phyloP scores from a whole-genome alignment of 2,329 filamentous ascomycete species.

The Colletotrichum aenigma region DNA sequence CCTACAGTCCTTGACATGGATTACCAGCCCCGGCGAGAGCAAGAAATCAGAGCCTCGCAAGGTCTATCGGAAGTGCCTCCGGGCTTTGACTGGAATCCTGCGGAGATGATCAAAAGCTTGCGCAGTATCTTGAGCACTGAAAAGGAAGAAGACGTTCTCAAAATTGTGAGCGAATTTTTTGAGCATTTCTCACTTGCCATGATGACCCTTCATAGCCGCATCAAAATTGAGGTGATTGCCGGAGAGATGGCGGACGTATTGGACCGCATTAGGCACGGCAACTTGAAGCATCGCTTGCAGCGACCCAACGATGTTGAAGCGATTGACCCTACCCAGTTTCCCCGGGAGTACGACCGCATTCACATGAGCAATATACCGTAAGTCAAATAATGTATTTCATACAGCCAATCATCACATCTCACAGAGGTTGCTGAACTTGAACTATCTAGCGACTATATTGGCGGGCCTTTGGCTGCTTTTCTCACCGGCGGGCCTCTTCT shows the following conservation, averaged over 20 bases:
- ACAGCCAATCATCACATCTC: not conserved
- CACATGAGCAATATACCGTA: slow-evolving; percentile 34
- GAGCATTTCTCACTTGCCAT: not conserved
- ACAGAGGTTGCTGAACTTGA: not conserved
- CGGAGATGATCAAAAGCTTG: not conserved
- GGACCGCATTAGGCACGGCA: slow-evolving; percentile 22
- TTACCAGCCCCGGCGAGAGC: not conserved
- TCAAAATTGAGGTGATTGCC: slow-evolving; percentile 27
- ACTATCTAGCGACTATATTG: slow-evolving; percentile 26
- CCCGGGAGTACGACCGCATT: slow-evolving; percentile 28
- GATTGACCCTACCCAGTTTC: slow-evolving; percentile 26
- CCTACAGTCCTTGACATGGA: slow-evolving; percentile 23
- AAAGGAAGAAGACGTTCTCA: not conserved
- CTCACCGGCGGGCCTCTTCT: slow-evolving; percentile 27
- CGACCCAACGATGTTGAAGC: not conserved
- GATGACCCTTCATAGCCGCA: not conserved
- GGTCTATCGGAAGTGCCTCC: not conserved
- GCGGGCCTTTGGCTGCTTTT: slow-evolving; percentile 28
- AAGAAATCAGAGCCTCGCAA: not conserved
- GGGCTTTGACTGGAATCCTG: not conserved
- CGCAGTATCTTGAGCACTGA: not conserved
- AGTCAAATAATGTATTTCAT: not conserved
- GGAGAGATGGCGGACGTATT: slow-evolving; percentile 33
- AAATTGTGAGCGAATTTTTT: not conserved
- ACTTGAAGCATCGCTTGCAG: slow-evolving; percentile 22